A percentile compares a stretch with the other conserved stretches of the same genome.
Evolutionary conservation across 257 asterid species (phyloP).

Genomic region (Nicotiana obtusifolia): DNA sequence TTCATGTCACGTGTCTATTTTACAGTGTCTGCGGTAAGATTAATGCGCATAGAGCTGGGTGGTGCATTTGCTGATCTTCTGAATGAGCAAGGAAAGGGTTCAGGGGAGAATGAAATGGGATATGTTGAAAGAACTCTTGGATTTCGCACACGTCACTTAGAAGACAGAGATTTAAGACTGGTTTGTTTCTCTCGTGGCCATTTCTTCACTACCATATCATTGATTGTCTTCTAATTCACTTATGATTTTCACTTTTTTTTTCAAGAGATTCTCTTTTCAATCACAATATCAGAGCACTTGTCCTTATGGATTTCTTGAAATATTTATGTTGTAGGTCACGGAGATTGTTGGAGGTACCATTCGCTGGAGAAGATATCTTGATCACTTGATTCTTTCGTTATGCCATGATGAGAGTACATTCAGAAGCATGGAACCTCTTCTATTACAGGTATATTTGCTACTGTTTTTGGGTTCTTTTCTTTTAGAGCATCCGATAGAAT

Average conservation of each 20-base stretch:
- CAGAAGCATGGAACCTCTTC: conserved; percentile 86
- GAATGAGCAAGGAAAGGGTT: conserved; percentile 92
- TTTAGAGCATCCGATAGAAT: not conserved
- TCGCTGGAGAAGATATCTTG: conserved; percentile 96
- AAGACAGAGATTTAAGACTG: conserved; percentile 89
- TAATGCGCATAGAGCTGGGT: conserved; percentile 87
- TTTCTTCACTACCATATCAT: not conserved
- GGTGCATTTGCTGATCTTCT: conserved; percentile 95
- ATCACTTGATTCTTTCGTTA: conserved; percentile 80
- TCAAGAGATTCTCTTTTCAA: not conserved
- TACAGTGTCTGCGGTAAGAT: conserved; percentile 83
- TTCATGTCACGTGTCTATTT: not conserved
- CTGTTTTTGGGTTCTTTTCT: conserved; percentile 11
- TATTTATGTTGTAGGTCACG: conserved; percentile 51
- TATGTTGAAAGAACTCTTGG: conserved; percentile 94
- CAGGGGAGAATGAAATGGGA: conserved; percentile 89
- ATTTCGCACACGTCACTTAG: conserved; percentile 72
- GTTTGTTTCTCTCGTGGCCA: conserved; percentile 34
- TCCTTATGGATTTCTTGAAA: not conserved
- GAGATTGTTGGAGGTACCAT: conserved; percentile 95
- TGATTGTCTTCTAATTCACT: not conserved
- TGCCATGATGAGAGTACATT: conserved; percentile 65
- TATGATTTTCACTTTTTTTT: not conserved
- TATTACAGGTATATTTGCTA: conserved; percentile 54
- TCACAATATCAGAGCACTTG: not conserved